Percentiles rank a stretch among this genome's conserved stretches.
Evolutionary conservation across 1,284 basidiomycete species (phyloP).

Genomic region (Ustilago esculenta): DNA sequence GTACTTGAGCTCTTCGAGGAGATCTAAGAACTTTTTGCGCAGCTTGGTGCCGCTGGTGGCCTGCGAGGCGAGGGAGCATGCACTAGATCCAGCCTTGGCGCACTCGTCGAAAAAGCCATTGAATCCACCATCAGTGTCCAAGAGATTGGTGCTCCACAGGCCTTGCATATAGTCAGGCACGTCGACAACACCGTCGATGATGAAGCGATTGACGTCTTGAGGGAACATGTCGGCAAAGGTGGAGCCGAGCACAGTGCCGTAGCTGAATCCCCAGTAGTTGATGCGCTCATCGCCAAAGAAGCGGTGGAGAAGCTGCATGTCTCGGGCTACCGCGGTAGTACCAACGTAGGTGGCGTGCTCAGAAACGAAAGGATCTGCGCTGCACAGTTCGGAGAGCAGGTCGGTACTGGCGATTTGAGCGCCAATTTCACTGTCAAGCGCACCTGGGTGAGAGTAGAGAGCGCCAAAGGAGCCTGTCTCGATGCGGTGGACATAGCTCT

Average conservation of each 20-base stretch:
- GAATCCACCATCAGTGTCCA: constrained; percentile 37
- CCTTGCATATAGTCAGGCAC: constrained; percentile 46
- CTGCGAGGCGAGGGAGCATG: constrained; percentile 36
- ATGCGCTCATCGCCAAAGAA: constrained; percentile 42
- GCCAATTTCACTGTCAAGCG: constrained; percentile 35
- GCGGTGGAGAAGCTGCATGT: constrained; percentile 49
- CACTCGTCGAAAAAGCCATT: constrained; percentile 44
- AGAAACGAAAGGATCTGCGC: constrained; percentile 14
- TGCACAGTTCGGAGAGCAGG: constrained; percentile 31
- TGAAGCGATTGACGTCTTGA: constrained; percentile 41
- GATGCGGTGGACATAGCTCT: constrained; percentile 35
- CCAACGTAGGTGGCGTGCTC: constrained; percentile 33
- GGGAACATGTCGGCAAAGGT: constrained; percentile 52
- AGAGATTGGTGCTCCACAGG: constrained; percentile 34
- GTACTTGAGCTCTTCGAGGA: constrained; percentile 41
- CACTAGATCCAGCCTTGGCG: constrained; percentile 35
- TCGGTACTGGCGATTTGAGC: constrained; percentile 18
- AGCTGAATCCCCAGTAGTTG: constrained; percentile 54
- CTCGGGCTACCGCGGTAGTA: constrained; percentile 43
- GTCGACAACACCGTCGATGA: constrained; percentile 54
- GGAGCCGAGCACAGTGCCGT: constrained; percentile 54
- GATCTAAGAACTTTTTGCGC: constrained; percentile 30
- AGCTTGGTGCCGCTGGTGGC: constrained; percentile 19
- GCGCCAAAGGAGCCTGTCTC: constrained; percentile 28
- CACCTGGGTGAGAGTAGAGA: constrained; percentile 28